phyloP scores from a whole-genome alignment of 768 basidiomycete species.

The Russula foetens region DNA sequence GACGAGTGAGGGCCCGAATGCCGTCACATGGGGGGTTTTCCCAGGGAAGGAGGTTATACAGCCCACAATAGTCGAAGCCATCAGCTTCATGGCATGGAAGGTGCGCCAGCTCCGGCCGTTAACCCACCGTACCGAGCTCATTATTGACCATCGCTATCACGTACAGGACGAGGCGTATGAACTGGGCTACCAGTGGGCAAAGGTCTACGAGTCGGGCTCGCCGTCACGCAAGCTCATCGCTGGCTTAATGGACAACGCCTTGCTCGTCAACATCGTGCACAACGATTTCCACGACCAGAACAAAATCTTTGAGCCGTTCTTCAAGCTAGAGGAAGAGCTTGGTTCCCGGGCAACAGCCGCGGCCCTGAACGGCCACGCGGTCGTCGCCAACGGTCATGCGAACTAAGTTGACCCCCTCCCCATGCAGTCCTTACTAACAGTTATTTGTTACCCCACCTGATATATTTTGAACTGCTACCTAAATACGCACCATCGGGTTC shows the following conservation, averaged over 20 bases:
- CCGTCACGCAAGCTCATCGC: conserved; percentile 66
- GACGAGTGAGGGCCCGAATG: conserved; percentile 91
- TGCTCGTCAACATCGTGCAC: conserved; percentile 93
- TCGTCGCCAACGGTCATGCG: conserved; percentile 22
- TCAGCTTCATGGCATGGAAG: conserved; percentile 99
- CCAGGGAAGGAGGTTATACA: conserved; percentile 95
- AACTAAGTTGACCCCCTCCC: neutral
- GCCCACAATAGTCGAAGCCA: conserved; percentile 93
- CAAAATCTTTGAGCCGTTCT: conserved; percentile 84
- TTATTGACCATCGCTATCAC: neutral
- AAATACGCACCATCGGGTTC: conserved; percentile 15
- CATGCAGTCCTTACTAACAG: conserved; percentile 2
- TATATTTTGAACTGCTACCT: neutral
- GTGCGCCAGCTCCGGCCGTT: conserved; percentile 30
- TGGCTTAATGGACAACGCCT: conserved; percentile 70
- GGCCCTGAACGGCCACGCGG: neutral
- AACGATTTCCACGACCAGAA: conserved; percentile 85
- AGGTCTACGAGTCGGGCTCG: conserved; percentile 72
- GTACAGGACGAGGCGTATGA: conserved; percentile 90
- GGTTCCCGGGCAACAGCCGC: conserved; percentile 28
- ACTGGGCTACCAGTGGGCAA: conserved; percentile 86
- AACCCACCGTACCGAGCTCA: neutral
- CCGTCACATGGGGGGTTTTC: conserved; percentile 99
- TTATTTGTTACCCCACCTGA: conserved; percentile 19
- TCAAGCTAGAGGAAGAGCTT: conserved; percentile 63